phyloP scores from a whole-genome alignment of 306 rosid species.

The Macrotyloma uniflorum region DNA sequence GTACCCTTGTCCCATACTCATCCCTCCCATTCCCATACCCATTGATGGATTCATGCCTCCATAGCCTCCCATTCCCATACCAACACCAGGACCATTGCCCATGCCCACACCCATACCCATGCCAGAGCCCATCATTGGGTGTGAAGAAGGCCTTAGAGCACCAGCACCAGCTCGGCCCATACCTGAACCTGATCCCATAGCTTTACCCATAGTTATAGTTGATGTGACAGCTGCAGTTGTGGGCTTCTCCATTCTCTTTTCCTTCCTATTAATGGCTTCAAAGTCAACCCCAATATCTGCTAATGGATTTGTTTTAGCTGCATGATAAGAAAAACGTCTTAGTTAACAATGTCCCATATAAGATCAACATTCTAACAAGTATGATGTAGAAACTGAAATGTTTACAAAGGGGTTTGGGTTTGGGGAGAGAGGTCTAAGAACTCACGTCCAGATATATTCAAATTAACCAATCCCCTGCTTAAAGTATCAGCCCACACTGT shows the following conservation, averaged over 20 bases:
- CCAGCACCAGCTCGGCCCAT: conserved; percentile 83
- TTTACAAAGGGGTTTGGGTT: neutral
- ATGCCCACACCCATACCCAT: conserved; percentile 55
- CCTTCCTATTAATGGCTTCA: conserved; percentile 90
- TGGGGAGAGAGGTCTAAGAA: conserved; percentile 30
- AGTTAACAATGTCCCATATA: conserved; percentile 31
- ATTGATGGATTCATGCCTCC: conserved; percentile 54
- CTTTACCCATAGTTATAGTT: conserved; percentile 90
- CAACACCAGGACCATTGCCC: conserved; percentile 40
- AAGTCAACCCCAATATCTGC: conserved; percentile 94
- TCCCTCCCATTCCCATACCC: conserved; percentile 62
- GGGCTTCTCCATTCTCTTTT: conserved; percentile 97
- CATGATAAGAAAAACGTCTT: conserved; percentile 37
- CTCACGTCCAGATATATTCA: conserved; percentile 98
- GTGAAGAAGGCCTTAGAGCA: conserved; percentile 62
- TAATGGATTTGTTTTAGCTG: conserved; percentile 89
- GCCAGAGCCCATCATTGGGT: conserved; percentile 67
- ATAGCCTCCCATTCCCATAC: conserved; percentile 55
- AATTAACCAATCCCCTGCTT: conserved; percentile 90
- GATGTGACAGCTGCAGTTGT: conserved; percentile 60
- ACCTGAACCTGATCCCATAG: conserved; percentile 99
- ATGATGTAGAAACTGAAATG: conserved; percentile 2
- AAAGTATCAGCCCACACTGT: conserved; percentile 97
- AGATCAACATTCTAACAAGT: conserved; percentile 26
- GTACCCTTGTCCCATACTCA: conserved; percentile 75